Evolutionary conservation across 2,329 filamentous ascomycete genomes (phyloP), one percentile per base, ranked within the genome.

Genomic region (Fusarium clavum): DNA sequence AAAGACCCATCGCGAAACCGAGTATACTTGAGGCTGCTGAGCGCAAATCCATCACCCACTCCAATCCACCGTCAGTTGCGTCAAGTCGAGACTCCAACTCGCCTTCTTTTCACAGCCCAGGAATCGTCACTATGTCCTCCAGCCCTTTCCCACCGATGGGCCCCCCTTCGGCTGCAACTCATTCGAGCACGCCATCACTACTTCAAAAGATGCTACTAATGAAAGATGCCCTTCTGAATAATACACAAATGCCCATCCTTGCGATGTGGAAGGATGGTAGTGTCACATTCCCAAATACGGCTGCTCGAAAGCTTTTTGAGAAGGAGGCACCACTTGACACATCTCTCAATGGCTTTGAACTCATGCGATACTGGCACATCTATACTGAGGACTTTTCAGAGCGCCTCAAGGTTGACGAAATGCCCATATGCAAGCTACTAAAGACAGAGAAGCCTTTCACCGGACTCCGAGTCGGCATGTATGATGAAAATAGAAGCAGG

Each of bases 181-280:
- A 84, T n/a, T 83, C 87, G 0, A 85, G 84, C 58, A 84, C 87
- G 4, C 89, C 91, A 0, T 91, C 91, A 0, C 83, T 91, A 14
- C 84, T 94, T 25, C 89, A 92, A 73, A 95, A 94, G 76, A 88
- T 92, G 57, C 88, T 87, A 10, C 83, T 90, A 53, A 88, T 95
- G 82, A 94, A 94, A 77, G 92, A 94, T 76, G 91, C 92, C 1
- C 84, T 94, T 22, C 81, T 95, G 9, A 91, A 94, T 75, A 92
- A 89, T 41, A 92, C 92, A 27, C 87, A 89, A 65, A 89, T 93
- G 76, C 92, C 92, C 0, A 90, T 93, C 24, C 82, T 94, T 46
- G 90, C 91, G 25, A 92, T 94, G 89, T 94, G 92, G 92, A 91
- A 90, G 75, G 92, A 95, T 70, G 88, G 91, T 56, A 91, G 88